Conservation (phyloP, 2,329 filamentous ascomycete species). For the Phoma sp. region DNA sequence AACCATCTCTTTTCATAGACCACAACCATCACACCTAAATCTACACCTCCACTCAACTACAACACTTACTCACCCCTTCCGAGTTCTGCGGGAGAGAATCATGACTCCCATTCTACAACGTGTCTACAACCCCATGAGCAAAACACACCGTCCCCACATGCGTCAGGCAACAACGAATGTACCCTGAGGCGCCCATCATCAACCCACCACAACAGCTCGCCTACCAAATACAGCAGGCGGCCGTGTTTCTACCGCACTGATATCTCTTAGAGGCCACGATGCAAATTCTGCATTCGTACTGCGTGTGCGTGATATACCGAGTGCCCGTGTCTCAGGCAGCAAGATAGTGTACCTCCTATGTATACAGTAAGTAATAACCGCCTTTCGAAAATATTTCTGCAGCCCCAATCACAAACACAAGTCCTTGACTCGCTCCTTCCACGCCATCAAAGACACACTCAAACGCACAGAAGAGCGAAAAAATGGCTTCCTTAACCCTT, state of each 20-base stretch:
- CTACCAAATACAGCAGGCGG: background rate
- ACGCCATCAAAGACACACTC: background rate
- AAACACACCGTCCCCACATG: background rate
- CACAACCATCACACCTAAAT: no score
- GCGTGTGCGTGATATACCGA: no score
- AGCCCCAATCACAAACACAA: no score
- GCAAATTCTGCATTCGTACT: background rate
- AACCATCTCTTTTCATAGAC: no score
- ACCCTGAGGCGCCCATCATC: slow-evolving; percentile 2
- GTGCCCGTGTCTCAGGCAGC: slow-evolving; percentile 1
- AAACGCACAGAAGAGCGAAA: background rate
- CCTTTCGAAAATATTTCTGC: no score
- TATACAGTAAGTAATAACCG: background rate
- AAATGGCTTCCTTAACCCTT: background rate
- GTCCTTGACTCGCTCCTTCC: background rate
- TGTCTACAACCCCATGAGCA: background rate
- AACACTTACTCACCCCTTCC: no score
- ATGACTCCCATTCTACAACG: background rate
- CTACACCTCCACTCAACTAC: no score
- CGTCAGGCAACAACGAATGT: slow-evolving; percentile 11
- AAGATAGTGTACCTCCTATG: background rate
- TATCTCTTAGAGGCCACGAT: background rate
- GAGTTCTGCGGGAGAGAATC: no score
- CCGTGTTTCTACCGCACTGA: background rate
- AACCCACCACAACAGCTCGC: background rate